Conservation (phyloP, 176 grass and related monocot genomes). For the Raddia distichophylla region DNA sequence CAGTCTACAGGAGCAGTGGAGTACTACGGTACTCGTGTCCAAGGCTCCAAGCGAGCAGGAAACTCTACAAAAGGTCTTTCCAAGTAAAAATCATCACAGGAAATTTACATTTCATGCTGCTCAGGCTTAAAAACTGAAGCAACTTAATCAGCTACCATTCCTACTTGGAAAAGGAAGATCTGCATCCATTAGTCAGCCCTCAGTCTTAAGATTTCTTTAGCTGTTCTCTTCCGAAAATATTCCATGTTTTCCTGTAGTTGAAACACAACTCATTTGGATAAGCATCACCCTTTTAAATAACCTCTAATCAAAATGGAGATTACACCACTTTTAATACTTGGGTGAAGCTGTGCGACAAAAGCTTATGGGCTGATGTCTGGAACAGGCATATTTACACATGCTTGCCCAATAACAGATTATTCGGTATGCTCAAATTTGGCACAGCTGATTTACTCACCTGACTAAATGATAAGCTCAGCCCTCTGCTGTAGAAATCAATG, state of each 20-base stretch:
- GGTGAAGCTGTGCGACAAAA: not conserved
- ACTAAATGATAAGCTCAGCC: conserved; percentile 56
- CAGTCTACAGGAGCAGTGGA: too few species aligned
- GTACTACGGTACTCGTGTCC: too few species aligned
- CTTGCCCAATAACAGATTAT: not conserved
- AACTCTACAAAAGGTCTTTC: too few species aligned
- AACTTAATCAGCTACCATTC: conserved; percentile 6
- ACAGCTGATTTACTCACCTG: conserved; percentile 55
- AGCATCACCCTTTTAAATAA: conserved; percentile 6
- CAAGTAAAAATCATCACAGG: too few species aligned
- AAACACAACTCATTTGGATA: conserved; percentile 15
- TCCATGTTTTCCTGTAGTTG: conserved; percentile 77
- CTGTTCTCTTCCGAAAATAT: conserved; percentile 84
- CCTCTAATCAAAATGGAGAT: not conserved
- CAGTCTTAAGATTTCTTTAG: conserved; percentile 72
- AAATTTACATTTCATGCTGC: too few species aligned
- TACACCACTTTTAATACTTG: not conserved
- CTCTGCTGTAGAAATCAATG: conserved; percentile 82
- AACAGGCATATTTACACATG: conserved; percentile 5
- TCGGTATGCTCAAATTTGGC: not conserved
- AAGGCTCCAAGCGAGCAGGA: too few species aligned
- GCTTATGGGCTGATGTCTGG: conserved; percentile 2
- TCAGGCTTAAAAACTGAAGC: not conserved
- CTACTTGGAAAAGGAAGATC: not conserved
- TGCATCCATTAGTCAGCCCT: conserved; percentile 56